Conservation (phyloP, 1,284 basidiomycete genomes). For the Boletus semigastroideus region DNA sequence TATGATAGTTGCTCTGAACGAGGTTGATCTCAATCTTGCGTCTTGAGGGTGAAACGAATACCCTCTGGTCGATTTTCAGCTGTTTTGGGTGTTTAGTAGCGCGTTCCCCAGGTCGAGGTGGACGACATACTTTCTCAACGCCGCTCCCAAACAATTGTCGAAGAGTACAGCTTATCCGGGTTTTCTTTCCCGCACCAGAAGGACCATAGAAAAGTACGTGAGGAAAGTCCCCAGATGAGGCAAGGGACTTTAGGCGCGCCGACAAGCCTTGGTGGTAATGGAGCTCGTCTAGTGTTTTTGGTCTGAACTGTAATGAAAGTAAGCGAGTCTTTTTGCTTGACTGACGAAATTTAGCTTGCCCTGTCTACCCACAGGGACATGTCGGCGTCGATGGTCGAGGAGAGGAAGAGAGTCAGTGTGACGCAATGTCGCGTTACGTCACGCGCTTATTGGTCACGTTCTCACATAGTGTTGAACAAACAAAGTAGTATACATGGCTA, state of each 20-base stretch:
- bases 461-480: no score
- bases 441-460: slow-evolving; percentile 26
- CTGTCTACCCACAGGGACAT: slow-evolving; percentile 94
- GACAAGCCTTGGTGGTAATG: slow-evolving; percentile 89
- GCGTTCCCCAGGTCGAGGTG: neutral
- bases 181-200: slow-evolving; percentile 97
- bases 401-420: neutral
- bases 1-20: slow-evolving; percentile 96
- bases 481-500: no score
- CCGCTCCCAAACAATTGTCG: slow-evolving; percentile 90
- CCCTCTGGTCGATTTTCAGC: slow-evolving; percentile 98
- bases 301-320: slow-evolving; percentile 67
- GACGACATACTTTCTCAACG: slow-evolving; percentile 79
- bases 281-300: slow-evolving; percentile 80
- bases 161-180: slow-evolving; percentile 88
- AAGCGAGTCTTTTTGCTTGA: neutral
- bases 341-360: slow-evolving; percentile 38
- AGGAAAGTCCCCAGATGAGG: slow-evolving; percentile 91
- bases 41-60: slow-evolving; percentile 93
- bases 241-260: slow-evolving; percentile 76
- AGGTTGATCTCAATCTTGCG: slow-evolving; percentile 96
- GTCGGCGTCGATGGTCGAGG: neutral
- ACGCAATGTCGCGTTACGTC: slow-evolving; percentile 20
- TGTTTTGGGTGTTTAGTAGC: slow-evolving; percentile 35
- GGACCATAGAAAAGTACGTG: slow-evolving; percentile 99